Evolutionary conservation across 495 filamentous ascomycete species (phyloP), one percentile per base, ranked within the genome.

Genomic region (Penicillium egyptiacum): DNA sequence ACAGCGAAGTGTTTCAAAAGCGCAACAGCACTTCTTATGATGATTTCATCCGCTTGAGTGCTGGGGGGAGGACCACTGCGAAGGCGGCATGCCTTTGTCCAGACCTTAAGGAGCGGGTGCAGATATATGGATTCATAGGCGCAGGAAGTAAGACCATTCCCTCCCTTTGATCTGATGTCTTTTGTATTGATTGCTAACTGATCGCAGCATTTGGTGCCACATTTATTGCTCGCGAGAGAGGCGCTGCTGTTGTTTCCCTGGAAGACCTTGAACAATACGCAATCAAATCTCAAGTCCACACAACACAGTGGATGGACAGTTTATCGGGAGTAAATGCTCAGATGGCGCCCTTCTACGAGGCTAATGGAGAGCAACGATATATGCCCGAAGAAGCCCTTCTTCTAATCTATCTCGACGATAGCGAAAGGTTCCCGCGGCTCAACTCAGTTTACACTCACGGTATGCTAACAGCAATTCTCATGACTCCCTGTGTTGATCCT

Each of bases 381-480:
- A 60, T 72, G 1, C 69, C 69, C 9, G 22, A 30, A n/a, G 69
- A 72, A 46, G 69, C 69, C 1, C 28, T 66, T 14, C 30, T 63
- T 7, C 41, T 72, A 26, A 40, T 69, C 11, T 59, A 69, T 16
- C 33, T 65, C 2, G 45, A 56, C 16, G 22, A 42, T 22, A 61
- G 61, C 59, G 48, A 67, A 16, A 56, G 63, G 11, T 72, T 72
- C 33, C 70, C 65, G 0, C 57, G n/a, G 0, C 43, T 72, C 7
- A 53, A 70, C 53, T 64, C 65, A 0, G 63, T 70, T n/a, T 70
- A 72, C 43, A 47, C 56, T 4, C 62, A 70, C 46, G 59, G 57
- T 11, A n/a, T 54, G 12, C 60, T 49, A 25, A 58, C 59, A 23
- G 50, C 65, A 1, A 66, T 65, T 22, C 54, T 72, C 5, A 70